Evolutionary conservation across 1,139 yeast species (phyloP), one percentile per base, ranked within the genome.

Genomic region (Pichia cactophila): DNA sequence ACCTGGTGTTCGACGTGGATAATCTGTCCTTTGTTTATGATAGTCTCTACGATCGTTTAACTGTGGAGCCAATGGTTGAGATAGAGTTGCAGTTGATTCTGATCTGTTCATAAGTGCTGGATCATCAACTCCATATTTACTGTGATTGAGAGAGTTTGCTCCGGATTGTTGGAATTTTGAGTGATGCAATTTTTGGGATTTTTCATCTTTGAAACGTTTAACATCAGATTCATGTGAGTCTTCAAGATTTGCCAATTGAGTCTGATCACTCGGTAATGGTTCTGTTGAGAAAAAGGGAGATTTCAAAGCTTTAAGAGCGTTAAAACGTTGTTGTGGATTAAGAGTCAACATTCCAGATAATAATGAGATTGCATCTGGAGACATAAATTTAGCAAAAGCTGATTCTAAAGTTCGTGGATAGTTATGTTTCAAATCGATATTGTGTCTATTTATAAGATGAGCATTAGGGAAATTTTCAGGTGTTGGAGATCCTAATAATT

Each of bases 211-310:
- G 59, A 75, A 82, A 56, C 80, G 72, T 53, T 85, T 82, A 49
- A 81, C 80, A 61, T 86, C 95, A 41, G 88, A 79, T 64, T 92
- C 97, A 64, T 92, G 97, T 55, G 95, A 81, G 56, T 90, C 95
- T 54, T 85, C 89, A 58, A 84, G 86, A 43, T 67, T 68, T 0
- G 95, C 92, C 44, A 86, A 67, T n/a, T 78, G 78, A 14, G 67
- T 60, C 0, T 80, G 78, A 16, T 58, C 52, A 16, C 79, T 71
- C 0, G 96, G 89, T 26, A 73, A 57, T 0, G 97, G 97, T 0
- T 74, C 80, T 4, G 69, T 69, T 26, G 61, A 69, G 67, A 92
- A 89, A 67, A 83, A 92, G 2, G 67, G 70, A 58, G 88, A 92
- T 9, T 75, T 69, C 50, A 87, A 67, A 0, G 97, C 97, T 50